Evolutionary conservation across 352 stramenopile genomes (phyloP).

Genomic region (Phytophthora kernoviae): DNA sequence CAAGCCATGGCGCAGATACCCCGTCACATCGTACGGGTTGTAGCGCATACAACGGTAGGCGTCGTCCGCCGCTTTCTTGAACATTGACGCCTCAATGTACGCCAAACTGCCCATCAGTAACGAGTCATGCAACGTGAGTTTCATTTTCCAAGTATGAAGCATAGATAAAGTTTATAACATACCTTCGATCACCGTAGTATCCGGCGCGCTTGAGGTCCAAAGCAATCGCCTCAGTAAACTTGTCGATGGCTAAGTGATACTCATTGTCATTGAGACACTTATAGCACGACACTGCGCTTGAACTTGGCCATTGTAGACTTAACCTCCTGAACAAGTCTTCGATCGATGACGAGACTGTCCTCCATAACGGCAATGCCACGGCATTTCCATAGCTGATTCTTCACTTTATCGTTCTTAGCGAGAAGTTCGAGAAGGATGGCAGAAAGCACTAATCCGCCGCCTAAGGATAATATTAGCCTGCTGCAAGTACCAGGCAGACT

Average conservation of each 20-base stretch:
- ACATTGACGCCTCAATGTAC: slow-evolving; percentile 67
- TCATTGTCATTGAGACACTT: slow-evolving; percentile 90
- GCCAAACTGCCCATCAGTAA: slow-evolving; percentile 47
- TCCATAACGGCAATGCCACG: slow-evolving; percentile 48
- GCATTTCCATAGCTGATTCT: slow-evolving; percentile 45
- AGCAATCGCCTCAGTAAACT: slow-evolving; percentile 92
- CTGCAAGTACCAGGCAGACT: too few species aligned
- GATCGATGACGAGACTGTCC: slow-evolving; percentile 44
- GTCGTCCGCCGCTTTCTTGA: slow-evolving; percentile 89
- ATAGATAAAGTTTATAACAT: slow-evolving; percentile 12
- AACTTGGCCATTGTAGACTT: slow-evolving; percentile 68
- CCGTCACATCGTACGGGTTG: slow-evolving; percentile 93
- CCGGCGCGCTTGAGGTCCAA: slow-evolving; percentile 88
- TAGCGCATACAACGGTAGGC: slow-evolving; percentile 90
- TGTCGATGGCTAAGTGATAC: slow-evolving; percentile 89
- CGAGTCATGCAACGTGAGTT: background rate
- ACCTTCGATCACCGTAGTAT: slow-evolving; percentile 93
- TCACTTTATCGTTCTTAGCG: slow-evolving; percentile 45
- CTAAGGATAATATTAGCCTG: too few species aligned
- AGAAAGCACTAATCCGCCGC: too few species aligned
- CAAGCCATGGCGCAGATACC: slow-evolving; percentile 92
- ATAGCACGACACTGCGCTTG: slow-evolving; percentile 90
- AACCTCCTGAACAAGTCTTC: slow-evolving; percentile 60
- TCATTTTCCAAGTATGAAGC: background rate
- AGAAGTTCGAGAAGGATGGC: slow-evolving; percentile 61